phyloP scores from a whole-genome alignment of 2,329 filamentous ascomycete species.

The Cladosporium sphaerospermum region DNA sequence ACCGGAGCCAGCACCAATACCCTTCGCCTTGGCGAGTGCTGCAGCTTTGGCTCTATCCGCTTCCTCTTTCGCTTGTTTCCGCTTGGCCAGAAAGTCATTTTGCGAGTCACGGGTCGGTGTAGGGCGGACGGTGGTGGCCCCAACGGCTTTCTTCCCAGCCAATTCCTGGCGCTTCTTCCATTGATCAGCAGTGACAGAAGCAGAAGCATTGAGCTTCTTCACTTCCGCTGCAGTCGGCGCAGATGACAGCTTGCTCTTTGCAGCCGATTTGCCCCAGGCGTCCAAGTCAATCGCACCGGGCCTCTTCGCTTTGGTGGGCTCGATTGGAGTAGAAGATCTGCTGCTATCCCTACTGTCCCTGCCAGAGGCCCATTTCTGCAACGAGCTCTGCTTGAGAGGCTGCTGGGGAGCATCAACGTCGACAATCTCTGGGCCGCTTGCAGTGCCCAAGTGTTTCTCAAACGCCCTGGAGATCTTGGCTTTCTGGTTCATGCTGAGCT shows the following conservation, averaged over 20 bases:
- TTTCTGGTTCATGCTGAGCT: conserved; percentile 73
- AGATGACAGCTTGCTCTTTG: conserved; percentile 40
- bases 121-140: not conserved
- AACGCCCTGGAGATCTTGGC: conserved; percentile 66
- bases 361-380: conserved; percentile 36
- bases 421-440: conserved; percentile 17
- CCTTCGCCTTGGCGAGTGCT: conserved; percentile 30
- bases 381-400: conserved; percentile 35
- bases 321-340: conserved; percentile 20
- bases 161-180: conserved; percentile 12
- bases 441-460: conserved; percentile 44
- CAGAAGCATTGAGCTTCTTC: conserved; percentile 4
- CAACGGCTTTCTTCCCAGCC: conserved; percentile 13
- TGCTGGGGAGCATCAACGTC: conserved; percentile 22
- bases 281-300: conserved; percentile 31
- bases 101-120: not conserved
- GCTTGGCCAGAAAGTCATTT: conserved; percentile 63
- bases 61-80: conserved; percentile 68
- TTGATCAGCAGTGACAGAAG: conserved; percentile 8
- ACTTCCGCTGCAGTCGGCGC: conserved; percentile 2
- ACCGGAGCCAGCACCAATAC: conserved; percentile 73
- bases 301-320: conserved; percentile 16
- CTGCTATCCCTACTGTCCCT: conserved; percentile 11
- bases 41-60: conserved; percentile 45
- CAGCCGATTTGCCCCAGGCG: conserved; percentile 24